Evolutionary conservation across 73 alveolate species (phyloP).

Genomic region (Urostyla sp.): DNA sequence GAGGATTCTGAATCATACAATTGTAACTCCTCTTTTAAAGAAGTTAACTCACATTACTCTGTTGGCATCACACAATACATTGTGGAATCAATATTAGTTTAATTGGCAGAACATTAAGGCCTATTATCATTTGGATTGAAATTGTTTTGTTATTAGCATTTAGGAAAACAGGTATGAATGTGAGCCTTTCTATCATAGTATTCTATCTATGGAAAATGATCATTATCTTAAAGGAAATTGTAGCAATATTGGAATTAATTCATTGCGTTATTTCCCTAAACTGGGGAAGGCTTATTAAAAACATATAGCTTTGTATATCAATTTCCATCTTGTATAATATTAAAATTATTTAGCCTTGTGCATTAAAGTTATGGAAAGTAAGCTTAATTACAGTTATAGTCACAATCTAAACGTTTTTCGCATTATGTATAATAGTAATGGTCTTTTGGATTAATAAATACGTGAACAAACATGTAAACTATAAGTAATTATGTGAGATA

Average conservation of each 20-base stretch:
- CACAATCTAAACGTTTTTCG: conserved; percentile 57
- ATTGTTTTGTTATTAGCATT: conserved; percentile 50
- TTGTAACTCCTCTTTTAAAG: not conserved
- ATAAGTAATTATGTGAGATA: conserved; percentile 39
- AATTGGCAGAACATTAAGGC: conserved; percentile 24
- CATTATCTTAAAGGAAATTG: conserved; percentile 27
- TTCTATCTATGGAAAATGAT: conserved; percentile 6
- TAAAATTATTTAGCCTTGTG: not conserved
- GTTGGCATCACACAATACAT: conserved; percentile 60
- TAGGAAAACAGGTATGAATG: conserved; percentile 71
- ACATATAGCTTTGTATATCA: conserved; percentile 43
- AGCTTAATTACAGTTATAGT: conserved; percentile 57
- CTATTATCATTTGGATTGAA: conserved; percentile 34
- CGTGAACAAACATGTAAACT: conserved; percentile 32
- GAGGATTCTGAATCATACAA: conserved; percentile 4
- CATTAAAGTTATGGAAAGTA: conserved; percentile 69
- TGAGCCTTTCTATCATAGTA: conserved; percentile 47
- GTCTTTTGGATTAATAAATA: conserved; percentile 53
- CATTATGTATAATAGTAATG: conserved; percentile 57
- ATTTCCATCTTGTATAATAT: conserved; percentile 62
- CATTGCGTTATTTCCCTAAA: conserved; percentile 19
- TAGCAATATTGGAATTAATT: conserved; percentile 59
- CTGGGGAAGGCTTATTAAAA: conserved; percentile 47
- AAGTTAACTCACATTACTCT: conserved; percentile 66
- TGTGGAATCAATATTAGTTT: conserved; percentile 21